Conservation (phyloP, 805 yeast species). For the Metschnikowia orientalis region DNA sequence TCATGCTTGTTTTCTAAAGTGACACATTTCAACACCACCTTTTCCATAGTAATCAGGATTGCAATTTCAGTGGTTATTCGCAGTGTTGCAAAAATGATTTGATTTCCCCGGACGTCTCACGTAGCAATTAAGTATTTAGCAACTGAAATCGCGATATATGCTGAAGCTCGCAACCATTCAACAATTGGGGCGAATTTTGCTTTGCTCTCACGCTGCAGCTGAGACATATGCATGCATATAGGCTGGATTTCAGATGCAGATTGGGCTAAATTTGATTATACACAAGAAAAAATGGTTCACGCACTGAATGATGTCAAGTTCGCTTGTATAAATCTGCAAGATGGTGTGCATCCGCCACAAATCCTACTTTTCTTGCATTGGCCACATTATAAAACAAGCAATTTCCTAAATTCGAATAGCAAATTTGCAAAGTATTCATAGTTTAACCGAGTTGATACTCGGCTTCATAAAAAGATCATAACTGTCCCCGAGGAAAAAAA, state of each 20-base stretch:
- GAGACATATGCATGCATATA: constrained; percentile 1
- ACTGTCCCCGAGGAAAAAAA: no score
- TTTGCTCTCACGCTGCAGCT: constrained; percentile 5
- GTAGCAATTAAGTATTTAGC: no score
- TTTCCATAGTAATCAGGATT: not conserved
- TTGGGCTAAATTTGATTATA: not conserved
- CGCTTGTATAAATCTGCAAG: constrained; percentile 2
- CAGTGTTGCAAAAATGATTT: no score
- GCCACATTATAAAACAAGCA: constrained; percentile 4
- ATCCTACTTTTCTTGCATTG: constrained; percentile 6
- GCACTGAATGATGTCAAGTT: constrained; percentile 2
- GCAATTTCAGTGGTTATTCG: not conserved
- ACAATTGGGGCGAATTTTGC: constrained; percentile 4
- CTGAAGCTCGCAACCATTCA: constrained; percentile 6
- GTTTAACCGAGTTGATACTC: no score
- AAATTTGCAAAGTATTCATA: no score
- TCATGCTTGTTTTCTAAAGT: not conserved
- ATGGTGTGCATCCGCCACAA: constrained; percentile 5
- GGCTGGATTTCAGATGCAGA: not conserved
- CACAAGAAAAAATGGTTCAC: not conserved
- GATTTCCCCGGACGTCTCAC: no score
- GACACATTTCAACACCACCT: not conserved
- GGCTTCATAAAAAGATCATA: no score
- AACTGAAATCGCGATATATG: no score
- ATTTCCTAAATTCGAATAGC: no score